Conservation (phyloP, 257 asterid species). For the Eucommia ulmoides region DNA sequence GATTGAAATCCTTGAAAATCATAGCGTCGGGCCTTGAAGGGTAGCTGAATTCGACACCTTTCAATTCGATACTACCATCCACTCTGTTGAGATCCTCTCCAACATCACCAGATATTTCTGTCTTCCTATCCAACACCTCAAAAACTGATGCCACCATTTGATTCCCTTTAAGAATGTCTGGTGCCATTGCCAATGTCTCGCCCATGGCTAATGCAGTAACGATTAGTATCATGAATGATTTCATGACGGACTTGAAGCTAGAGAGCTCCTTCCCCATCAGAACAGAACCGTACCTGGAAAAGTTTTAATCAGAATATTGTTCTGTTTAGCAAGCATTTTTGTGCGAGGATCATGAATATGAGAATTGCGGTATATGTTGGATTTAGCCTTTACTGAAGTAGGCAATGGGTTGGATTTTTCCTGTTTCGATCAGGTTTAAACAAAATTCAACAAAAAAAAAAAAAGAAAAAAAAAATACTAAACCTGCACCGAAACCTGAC, state of each 20-base stretch:
- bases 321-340: too few relatives aligned
- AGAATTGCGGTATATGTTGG: too few relatives aligned
- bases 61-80: slow-evolving; percentile 74
- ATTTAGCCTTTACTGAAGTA: too few relatives aligned
- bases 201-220: slow-evolving; percentile 95
- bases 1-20: slow-evolving; percentile 78
- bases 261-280: slow-evolving; percentile 82
- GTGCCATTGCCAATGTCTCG: slow-evolving; percentile 97
- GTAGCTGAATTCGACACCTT: slow-evolving; percentile 77
- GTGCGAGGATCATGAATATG: too few relatives aligned
- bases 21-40: slow-evolving; percentile 74
- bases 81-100: slow-evolving; percentile 62
- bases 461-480: too few relatives aligned
- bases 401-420: too few relatives aligned
- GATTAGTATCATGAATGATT: slow-evolving; percentile 80
- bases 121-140: slow-evolving; percentile 68
- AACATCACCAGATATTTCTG: slow-evolving; percentile 52
- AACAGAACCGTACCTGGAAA: slow-evolving; percentile 90
- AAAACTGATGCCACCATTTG: slow-evolving; percentile 85
- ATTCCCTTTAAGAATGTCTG: slow-evolving; percentile 88
- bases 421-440: too few relatives aligned
- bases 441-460: too few relatives aligned
- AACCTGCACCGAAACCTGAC: too few relatives aligned
- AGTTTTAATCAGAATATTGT: too few relatives aligned
- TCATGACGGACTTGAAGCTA: slow-evolving; percentile 77